A percentile compares a stretch with the other conserved stretches of the same genome.
These are phyloP conservation scores for Picochlorum sp. DNA, from an alignment of 139 green algal species.

Conservation along the genomic window DNA sequence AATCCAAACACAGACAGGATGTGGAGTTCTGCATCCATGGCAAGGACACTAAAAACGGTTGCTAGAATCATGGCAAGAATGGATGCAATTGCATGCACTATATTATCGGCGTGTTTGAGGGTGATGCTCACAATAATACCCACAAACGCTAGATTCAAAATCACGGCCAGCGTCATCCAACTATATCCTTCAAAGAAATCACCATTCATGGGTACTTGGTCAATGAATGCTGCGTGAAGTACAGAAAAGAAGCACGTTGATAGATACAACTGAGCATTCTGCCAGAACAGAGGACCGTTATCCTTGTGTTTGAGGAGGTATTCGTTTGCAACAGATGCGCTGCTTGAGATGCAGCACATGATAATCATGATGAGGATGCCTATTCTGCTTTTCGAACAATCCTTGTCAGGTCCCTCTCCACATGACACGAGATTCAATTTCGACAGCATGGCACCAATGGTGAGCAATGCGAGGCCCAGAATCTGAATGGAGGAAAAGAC, in stretches of 20 bases:
- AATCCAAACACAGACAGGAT: neutral
- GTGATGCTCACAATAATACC: neutral
- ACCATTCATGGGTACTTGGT: neutral
- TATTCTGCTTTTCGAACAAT: neutral
- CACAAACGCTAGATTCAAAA: neutral
- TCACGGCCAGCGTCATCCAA: neutral
- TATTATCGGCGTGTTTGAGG: constrained; percentile 2
- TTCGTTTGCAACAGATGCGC: neutral
- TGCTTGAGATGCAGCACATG: constrained; percentile 1
- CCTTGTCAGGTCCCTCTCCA: neutral
- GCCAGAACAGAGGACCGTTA: neutral
- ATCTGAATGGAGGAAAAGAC: neutral
- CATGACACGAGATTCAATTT: neutral
- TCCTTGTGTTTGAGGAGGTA: neutral
- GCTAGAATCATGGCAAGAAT: neutral
- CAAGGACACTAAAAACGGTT: neutral
- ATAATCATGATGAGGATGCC: neutral
- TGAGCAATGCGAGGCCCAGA: neutral
- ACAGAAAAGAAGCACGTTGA: neutral
- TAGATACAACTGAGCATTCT: neutral
- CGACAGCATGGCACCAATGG: neutral
- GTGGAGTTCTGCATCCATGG: neutral
- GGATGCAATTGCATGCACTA: neutral
- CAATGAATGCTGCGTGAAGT: neutral
- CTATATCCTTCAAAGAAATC: constrained; percentile 1